These are phyloP conservation scores for Talaromyces verruculosus DNA, from an alignment of 2,329 filamentous ascomycete species.

Conservation along the genomic window DNA sequence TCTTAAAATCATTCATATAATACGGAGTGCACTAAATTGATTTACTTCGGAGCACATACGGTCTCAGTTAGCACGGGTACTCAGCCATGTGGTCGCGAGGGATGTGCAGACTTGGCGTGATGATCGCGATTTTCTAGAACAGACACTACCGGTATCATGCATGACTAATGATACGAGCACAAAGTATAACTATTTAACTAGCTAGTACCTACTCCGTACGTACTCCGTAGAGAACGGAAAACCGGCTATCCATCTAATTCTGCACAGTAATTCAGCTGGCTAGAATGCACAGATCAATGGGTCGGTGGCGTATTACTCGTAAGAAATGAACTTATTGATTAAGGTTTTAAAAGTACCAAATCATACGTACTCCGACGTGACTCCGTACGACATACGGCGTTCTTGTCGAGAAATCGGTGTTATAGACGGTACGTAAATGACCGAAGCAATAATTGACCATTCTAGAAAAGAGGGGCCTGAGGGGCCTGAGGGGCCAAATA, in stretches of 20 bases:
- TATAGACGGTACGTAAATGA: neutral
- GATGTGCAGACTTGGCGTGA: constrained; percentile 9
- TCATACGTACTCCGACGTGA: neutral
- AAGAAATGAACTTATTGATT: neutral
- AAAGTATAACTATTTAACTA: neutral
- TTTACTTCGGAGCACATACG: constrained; percentile 4
- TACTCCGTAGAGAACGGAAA: neutral
- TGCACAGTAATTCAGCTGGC: neutral
- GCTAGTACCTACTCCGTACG: neutral
- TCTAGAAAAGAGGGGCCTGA: constrained; percentile 12
- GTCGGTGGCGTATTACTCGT: neutral
- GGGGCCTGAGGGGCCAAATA: constrained; percentile 6
- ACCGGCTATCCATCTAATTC: neutral
- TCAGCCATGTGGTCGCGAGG: constrained; percentile 16
- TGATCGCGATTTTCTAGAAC: constrained; percentile 18
- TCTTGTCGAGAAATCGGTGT: neutral
- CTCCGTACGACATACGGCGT: neutral
- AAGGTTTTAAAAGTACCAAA: neutral
- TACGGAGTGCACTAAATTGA: neutral
- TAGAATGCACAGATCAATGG: constrained; percentile 2
- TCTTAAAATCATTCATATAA: neutral
- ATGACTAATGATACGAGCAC: neutral
- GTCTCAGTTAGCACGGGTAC: neutral
- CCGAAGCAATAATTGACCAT: neutral
- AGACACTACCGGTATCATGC: neutral